phyloP scores from a whole-genome alignment of 2,329 filamentous ascomycete species.

The Pseudogymnoascus sp. region DNA sequence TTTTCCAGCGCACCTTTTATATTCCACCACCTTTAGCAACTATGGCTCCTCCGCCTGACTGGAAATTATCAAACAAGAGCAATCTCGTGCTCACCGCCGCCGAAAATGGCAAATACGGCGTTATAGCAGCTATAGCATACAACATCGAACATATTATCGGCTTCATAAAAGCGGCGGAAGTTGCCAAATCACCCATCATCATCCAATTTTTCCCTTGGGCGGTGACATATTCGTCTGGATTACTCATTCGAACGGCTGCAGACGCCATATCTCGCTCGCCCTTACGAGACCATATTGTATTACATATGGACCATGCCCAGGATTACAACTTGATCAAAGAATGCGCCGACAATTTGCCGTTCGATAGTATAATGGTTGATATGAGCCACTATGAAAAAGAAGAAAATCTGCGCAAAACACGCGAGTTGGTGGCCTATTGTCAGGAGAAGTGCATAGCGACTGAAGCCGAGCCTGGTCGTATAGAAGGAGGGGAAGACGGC shows the following conservation, averaged over 20 bases:
- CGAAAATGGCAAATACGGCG: conserved; percentile 45
- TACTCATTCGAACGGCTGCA: conserved; percentile 44
- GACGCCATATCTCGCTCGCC: conserved; percentile 8
- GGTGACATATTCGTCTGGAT: conserved; percentile 49
- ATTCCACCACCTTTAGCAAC: background rate
- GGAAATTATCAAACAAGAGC: conserved; percentile 16
- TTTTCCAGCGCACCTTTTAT: background rate
- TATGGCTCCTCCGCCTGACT: conserved; percentile 8
- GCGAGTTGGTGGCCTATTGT: conserved; percentile 56
- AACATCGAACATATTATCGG: conserved; percentile 63
- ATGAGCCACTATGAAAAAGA: conserved; percentile 64
- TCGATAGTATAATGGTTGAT: conserved; percentile 69
- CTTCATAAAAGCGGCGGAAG: conserved; percentile 59
- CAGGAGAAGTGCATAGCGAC: conserved; percentile 57
- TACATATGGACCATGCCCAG: conserved; percentile 62
- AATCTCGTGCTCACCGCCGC: conserved; percentile 46
- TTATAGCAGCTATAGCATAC: conserved; percentile 48
- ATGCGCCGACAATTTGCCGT: conserved; percentile 46
- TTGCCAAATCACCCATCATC: conserved; percentile 55
- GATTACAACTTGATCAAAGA: conserved; percentile 47
- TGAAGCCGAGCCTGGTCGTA: conserved; percentile 52
- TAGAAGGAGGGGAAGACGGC: conserved; percentile 14
- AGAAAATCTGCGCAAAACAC: conserved; percentile 59
- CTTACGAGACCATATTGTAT: conserved; percentile 10
- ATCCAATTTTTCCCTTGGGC: conserved; percentile 66